phyloP scores from a whole-genome alignment of 306 rosid genomes.

The Inga oerstediana region DNA sequence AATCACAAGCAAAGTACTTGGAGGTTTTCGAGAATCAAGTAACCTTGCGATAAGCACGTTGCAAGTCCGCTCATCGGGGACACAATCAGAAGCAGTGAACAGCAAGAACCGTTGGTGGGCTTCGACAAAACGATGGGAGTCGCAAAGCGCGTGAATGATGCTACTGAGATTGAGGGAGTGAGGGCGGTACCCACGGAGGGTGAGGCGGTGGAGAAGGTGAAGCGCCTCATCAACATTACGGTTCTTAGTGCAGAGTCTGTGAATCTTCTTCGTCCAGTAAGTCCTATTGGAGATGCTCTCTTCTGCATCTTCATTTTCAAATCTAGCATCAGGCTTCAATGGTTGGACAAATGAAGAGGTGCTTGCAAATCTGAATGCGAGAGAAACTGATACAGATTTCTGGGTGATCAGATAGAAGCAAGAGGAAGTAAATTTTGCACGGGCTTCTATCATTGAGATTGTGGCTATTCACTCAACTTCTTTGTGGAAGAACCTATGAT shows the following conservation, averaged over 20 bases:
- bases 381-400: constrained; percentile 28
- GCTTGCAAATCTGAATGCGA: constrained; percentile 27
- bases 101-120: constrained; percentile 67
- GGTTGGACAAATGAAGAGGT: not conserved
- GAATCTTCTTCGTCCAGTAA: constrained; percentile 56
- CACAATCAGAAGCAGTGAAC: constrained; percentile 46
- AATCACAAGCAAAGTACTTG: constrained; percentile 47
- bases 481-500: too few species aligned
- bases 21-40: constrained; percentile 58
- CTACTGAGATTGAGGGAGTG: constrained; percentile 52
- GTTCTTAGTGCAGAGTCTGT: constrained; percentile 43
- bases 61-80: constrained; percentile 84
- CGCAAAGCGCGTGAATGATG: constrained; percentile 70
- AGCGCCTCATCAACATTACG: constrained; percentile 54
- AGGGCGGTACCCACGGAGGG: constrained; percentile 51
- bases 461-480: not conserved
- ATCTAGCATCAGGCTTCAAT: not conserved
- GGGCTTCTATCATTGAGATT: not conserved
- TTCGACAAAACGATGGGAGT: constrained; percentile 66
- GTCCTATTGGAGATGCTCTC: constrained; percentile 41
- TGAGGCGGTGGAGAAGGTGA: constrained; percentile 50
- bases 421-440: constrained; percentile 8
- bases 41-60: constrained; percentile 74
- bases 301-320: constrained; percentile 1
- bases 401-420: constrained; percentile 10